A percentile compares a stretch with the other conserved stretches of the same genome.
Evolutionary conservation across 306 rosid genomes (phyloP).

Genomic region (Canavalia gladiata): DNA sequence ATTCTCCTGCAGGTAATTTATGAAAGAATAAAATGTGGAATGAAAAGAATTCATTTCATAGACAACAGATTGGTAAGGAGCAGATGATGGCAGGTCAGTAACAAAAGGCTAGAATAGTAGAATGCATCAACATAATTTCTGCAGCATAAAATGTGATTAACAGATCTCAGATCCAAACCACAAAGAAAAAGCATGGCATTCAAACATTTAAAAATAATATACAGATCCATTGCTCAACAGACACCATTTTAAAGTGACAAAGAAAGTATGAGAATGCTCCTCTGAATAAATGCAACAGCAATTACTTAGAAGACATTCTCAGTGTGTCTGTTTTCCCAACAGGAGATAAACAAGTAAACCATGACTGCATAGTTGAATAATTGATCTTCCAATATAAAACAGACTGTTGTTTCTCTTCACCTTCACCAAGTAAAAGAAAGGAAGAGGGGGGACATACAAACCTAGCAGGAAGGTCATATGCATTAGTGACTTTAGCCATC

Average conservation of each 20-base stretch:
- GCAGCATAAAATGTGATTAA: slow-evolving; percentile 17
- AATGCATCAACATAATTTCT: slow-evolving; percentile 34
- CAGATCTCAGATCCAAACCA: slow-evolving; percentile 30
- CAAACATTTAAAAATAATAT: neutral
- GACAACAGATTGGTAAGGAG: slow-evolving; percentile 14
- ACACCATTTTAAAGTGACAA: slow-evolving; percentile 3
- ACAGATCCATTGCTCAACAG: slow-evolving; percentile 21
- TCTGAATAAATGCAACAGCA: slow-evolving; percentile 31
- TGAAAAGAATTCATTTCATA: slow-evolving; percentile 6
- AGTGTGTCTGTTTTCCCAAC: slow-evolving; percentile 11
- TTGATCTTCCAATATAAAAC: slow-evolving; percentile 16
- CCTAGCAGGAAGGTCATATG: slow-evolving; percentile 99
- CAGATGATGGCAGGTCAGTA: neutral
- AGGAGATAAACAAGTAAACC: slow-evolving; percentile 27
- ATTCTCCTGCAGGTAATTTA: slow-evolving; percentile 69
- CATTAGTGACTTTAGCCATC: slow-evolving; percentile 95
- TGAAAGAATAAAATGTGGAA: slow-evolving; percentile 38
- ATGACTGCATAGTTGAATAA: slow-evolving; percentile 26
- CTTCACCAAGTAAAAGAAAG: slow-evolving; percentile 40
- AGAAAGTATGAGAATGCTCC: slow-evolving; percentile 32
- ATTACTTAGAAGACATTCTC: slow-evolving; percentile 16
- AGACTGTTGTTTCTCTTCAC: slow-evolving; percentile 7
- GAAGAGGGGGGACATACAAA: slow-evolving; percentile 48
- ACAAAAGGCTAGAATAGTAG: slow-evolving; percentile 24
- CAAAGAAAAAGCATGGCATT: neutral